These are phyloP conservation scores for Ogataea dorogensis DNA, from an alignment of 805 yeast species.

Conservation along the genomic window DNA sequence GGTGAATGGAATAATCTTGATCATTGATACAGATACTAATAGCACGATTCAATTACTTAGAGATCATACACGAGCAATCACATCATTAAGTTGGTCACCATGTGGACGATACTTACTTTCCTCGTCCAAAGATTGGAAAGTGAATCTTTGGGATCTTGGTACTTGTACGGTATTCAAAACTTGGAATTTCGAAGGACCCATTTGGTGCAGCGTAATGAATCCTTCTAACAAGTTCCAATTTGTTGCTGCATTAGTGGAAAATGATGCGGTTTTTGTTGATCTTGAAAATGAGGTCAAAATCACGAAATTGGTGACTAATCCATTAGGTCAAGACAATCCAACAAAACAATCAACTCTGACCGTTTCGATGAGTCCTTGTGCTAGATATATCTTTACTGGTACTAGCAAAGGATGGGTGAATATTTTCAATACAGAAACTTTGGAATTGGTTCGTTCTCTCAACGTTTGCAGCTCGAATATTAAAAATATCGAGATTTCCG, in stretches of 20 bases:
- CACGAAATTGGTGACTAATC: constrained; percentile 19
- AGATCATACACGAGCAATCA: constrained; percentile 71
- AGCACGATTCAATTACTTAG: constrained; percentile 55
- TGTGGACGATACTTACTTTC: constrained; percentile 70
- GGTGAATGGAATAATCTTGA: constrained; percentile 67
- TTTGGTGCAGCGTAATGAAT: constrained; percentile 65
- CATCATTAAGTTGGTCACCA: constrained; percentile 71
- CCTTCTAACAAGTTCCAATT: constrained; percentile 48
- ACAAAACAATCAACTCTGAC: constrained; percentile 48
- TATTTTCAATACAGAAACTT: constrained; percentile 36
- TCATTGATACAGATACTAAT: constrained; percentile 70
- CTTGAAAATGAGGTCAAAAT: constrained; percentile 21
- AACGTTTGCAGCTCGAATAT: constrained; percentile 70
- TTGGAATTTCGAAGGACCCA: constrained; percentile 61
- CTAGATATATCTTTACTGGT: constrained; percentile 63
- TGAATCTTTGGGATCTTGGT: constrained; percentile 75
- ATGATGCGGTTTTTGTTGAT: constrained; percentile 53
- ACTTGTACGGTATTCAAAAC: constrained; percentile 40
- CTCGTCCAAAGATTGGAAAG: constrained; percentile 79
- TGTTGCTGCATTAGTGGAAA: constrained; percentile 66
- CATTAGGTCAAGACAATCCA: constrained; percentile 24
- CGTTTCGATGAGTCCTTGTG: constrained; percentile 50
- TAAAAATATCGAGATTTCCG: constrained; percentile 61
- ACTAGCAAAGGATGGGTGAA: constrained; percentile 79
- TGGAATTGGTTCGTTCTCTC: constrained; percentile 38